These are phyloP conservation scores for Eucalyptus erythrocorys DNA, from an alignment of 345 rosid genomes.

Conservation along the genomic window DNA sequence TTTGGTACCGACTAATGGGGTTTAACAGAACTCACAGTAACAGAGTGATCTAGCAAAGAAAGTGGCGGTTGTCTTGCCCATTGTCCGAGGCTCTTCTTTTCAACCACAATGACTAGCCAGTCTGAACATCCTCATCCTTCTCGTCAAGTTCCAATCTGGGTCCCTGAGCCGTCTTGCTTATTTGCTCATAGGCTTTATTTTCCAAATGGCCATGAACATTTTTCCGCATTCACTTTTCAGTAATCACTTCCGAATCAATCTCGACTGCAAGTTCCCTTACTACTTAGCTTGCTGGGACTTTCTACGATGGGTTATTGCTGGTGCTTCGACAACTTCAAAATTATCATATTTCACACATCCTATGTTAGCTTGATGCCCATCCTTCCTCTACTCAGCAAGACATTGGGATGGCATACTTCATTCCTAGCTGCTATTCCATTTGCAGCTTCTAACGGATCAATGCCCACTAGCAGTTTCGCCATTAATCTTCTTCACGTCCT, in stretches of 20 bases:
- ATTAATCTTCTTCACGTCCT: neutral
- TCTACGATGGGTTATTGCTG: neutral
- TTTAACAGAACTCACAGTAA: neutral
- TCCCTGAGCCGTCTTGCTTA: neutral
- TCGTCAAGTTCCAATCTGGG: neutral
- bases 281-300: neutral
- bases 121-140: neutral
- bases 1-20: neutral
- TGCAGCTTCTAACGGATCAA: neutral
- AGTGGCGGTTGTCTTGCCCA: neutral
- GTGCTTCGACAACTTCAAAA: neutral
- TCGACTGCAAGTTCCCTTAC: neutral
- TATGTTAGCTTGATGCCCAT: neutral
- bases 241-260: neutral
- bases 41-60: neutral
- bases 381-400: neutral
- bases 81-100: neutral
- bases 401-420: neutral
- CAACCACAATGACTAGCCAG: neutral
- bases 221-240: neutral
- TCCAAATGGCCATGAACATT: neutral
- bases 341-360: neutral
- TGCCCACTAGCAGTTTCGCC: neutral
- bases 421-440: neutral
- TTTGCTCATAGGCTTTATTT: neutral